Evolutionary conservation across 352 stramenopile species (phyloP).

Genomic region (Phytopythium helicoides): DNA sequence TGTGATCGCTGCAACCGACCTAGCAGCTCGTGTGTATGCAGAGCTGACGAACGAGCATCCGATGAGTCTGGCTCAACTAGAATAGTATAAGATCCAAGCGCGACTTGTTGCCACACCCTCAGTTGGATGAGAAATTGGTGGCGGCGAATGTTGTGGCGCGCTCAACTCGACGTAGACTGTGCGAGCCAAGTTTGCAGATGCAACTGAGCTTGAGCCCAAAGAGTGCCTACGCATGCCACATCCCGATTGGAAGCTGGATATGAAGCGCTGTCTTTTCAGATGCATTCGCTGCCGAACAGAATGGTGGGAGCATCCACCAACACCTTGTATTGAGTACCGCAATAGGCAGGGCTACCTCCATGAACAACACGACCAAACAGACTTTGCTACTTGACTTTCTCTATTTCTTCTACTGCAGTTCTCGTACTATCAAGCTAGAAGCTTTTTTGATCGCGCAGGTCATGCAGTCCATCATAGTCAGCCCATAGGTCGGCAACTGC

Average conservation of each 20-base stretch:
- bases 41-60: conserved; percentile 16
- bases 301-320: neutral
- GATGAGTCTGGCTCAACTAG: conserved; percentile 27
- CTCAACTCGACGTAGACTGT: too few species aligned
- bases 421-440: neutral
- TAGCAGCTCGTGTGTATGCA: conserved; percentile 10
- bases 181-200: too few species aligned
- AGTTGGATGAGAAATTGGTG: too few species aligned
- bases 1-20: conserved; percentile 15
- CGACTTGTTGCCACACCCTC: conserved; percentile 9
- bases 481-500: conserved; percentile 35
- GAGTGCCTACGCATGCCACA: too few species aligned
- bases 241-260: too few species aligned
- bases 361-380: neutral
- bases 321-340: conserved; percentile 2
- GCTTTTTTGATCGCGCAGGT: conserved; percentile 2
- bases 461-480: conserved; percentile 55
- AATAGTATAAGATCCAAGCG: conserved; percentile 44
- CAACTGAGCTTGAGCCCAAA: too few species aligned
- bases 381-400: neutral
- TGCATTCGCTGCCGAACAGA: too few species aligned
- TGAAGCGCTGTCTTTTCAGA: too few species aligned
- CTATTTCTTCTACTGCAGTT: neutral
- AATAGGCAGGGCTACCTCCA: conserved; percentile 1
- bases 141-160: too few species aligned